Conservation (phyloP, 306 rosid genomes). For the Cicer yamashitae region DNA sequence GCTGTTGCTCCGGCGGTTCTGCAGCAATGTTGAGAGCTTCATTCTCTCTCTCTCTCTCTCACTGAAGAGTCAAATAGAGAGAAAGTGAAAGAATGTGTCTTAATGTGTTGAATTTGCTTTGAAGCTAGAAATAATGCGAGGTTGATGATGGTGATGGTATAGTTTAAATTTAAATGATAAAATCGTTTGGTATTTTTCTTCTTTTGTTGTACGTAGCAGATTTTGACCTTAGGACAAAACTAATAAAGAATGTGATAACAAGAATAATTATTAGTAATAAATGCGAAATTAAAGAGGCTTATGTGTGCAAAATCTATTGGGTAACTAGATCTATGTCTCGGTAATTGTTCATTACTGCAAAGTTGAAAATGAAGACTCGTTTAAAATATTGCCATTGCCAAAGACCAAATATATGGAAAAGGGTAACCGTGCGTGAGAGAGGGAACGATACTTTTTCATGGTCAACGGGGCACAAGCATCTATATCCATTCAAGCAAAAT, state of each 20-base stretch:
- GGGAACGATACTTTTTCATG: too few species aligned
- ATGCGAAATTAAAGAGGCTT: background rate
- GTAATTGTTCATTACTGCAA: background rate
- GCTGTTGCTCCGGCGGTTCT: constrained; percentile 73
- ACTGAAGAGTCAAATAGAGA: constrained; percentile 26
- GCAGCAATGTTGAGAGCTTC: constrained; percentile 81
- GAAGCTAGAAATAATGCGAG: background rate
- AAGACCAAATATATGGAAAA: too few species aligned
- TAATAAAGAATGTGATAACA: constrained; percentile 19
- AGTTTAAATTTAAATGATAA: background rate
- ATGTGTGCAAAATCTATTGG: background rate
- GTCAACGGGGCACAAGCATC: too few species aligned
- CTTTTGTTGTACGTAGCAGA: background rate
- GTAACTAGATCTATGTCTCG: background rate
- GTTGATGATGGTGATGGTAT: background rate
- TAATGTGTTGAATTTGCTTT: background rate
- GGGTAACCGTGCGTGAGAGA: too few species aligned
- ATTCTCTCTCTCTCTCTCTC: constrained; percentile 41
- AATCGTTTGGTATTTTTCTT: background rate
- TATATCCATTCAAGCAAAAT: too few species aligned
- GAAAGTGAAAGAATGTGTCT: background rate
- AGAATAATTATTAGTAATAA: background rate
- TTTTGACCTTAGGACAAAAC: background rate
- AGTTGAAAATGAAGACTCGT: background rate
- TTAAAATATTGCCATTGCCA: background rate